Evolutionary conservation across 1,284 basidiomycete species (phyloP), one percentile per base, ranked within the genome.

Genomic region (Ustilago vetiveriae): DNA sequence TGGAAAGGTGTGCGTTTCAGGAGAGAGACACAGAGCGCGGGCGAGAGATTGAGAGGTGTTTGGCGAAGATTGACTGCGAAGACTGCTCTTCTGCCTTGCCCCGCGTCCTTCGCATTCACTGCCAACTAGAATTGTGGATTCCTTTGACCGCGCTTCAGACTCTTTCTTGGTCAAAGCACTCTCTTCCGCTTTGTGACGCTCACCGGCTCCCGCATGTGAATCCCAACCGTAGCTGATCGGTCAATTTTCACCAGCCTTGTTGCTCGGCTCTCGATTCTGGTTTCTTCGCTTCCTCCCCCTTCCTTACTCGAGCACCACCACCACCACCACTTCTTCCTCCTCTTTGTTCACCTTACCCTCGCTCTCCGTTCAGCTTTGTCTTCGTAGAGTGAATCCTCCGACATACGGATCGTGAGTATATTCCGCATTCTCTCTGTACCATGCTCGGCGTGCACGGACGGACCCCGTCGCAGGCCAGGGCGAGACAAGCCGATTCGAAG

Each of bases 341-440:
- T 24, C 35, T 16, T 32, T 29, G 30, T 42, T 43, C 16, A 41
- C 14, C 37, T 40, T 24, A 19, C 7, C 27, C 6, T 45, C 48
- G 37, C 38, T 39, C 27, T 37, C 17, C 36, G 46, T 35, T 19
- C 26, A 22, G 9, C 41, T n/a, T n/a, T n/a, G n/a, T 46, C 27
- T 48, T 39, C 43, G 51, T 55, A 52, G 52, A 52, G 46, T 58
- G 47, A 33, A 7, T 17, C 27, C 42, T 53, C 41, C 50, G 33
- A 59, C 55, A 55, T 30, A 38, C 48, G 48, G 55, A 66, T 59
- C 63, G 63, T 66, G 22, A 66, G 63, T 66, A 30, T 47, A 14
- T 16, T n/a, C n/a, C n/a, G n/a, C 11, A 6, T 13, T n/a, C 16
- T 35, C 7, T 35, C 16, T 35, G 16, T 16, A 35, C 7, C 32